Conservation (phyloP, 192 early-diverging fungal species). For the Geranomyces michiganensis region DNA sequence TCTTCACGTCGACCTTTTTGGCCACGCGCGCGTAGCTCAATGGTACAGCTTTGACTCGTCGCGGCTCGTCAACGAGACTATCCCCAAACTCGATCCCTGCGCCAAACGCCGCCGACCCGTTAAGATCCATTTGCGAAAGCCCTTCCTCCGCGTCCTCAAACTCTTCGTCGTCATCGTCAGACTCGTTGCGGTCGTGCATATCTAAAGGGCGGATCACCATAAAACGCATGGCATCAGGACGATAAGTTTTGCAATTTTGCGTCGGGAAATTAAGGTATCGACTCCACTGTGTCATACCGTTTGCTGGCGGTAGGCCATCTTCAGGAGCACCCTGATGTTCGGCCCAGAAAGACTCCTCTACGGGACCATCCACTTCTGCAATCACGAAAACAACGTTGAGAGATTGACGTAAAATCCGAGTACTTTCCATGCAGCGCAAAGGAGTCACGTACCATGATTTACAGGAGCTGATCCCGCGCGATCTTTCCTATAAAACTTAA, state of each 20-base stretch:
- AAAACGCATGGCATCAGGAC: too few species aligned
- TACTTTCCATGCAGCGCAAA: background rate
- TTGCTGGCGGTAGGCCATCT: conserved; percentile 31
- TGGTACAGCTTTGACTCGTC: conserved; percentile 52
- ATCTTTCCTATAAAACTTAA: conserved; percentile 34
- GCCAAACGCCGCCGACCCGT: background rate
- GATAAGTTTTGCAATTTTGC: background rate
- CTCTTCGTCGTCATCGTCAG: conserved; percentile 43
- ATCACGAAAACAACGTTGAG: background rate
- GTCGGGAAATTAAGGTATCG: too few species aligned
- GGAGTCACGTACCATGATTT: conserved; percentile 1
- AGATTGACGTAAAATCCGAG: too few species aligned
- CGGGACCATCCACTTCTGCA: conserved; percentile 29
- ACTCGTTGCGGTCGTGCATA: conserved; percentile 33
- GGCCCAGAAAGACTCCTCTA: conserved; percentile 34
- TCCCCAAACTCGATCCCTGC: conserved; percentile 47
- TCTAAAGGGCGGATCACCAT: conserved; percentile 5
- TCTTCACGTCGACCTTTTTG: conserved; percentile 94
- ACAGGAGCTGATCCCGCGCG: background rate
- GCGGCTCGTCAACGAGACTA: conserved; percentile 47
- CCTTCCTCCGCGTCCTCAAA: conserved; percentile 41
- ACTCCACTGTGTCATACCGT: conserved; percentile 33
- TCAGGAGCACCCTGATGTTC: conserved; percentile 33
- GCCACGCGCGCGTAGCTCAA: conserved; percentile 81
- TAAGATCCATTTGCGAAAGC: background rate